Percentiles rank a stretch among this genome's conserved stretches.
Conservation (phyloP, 148 eudicot species). For the Chenopodium album region DNA sequence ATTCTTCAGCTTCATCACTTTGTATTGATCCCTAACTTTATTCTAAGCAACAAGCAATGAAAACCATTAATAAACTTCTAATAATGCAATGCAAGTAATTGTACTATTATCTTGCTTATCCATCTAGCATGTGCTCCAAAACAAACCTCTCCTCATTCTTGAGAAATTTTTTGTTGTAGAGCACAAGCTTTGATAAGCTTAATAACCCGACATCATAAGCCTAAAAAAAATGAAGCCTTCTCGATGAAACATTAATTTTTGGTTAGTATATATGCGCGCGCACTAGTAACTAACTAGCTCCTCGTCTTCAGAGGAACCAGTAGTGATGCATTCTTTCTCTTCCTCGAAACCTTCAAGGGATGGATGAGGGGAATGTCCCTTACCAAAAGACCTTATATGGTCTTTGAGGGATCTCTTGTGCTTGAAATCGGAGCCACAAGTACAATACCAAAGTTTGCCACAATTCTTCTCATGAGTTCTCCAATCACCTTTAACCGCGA, state of each 20-base stretch:
- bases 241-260: neutral
- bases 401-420: slow-evolving; percentile 73
- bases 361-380: slow-evolving; percentile 56
- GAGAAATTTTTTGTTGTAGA: slow-evolving; percentile 44
- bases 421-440: slow-evolving; percentile 73
- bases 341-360: slow-evolving; percentile 50
- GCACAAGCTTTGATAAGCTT: slow-evolving; percentile 31
- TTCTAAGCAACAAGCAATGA: slow-evolving; percentile 9
- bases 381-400: slow-evolving; percentile 67
- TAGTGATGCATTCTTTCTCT: slow-evolving; percentile 40
- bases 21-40: slow-evolving; percentile 24
- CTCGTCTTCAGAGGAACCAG: slow-evolving; percentile 42
- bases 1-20: slow-evolving; percentile 59
- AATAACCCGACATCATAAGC: neutral
- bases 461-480: slow-evolving; percentile 75
- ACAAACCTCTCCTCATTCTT: slow-evolving; percentile 33
- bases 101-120: slow-evolving; percentile 11
- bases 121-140: slow-evolving; percentile 29
- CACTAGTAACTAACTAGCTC: neutral
- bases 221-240: neutral
- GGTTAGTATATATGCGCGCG: neutral
- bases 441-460: slow-evolving; percentile 70
- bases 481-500: slow-evolving; percentile 77
- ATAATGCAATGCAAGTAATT: neutral
- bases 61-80: slow-evolving; percentile 13